Evolutionary conservation across 2,329 filamentous ascomycete species (phyloP), one percentile per base, ranked within the genome.

Genomic region (Pseudogymnoascus sp.): DNA sequence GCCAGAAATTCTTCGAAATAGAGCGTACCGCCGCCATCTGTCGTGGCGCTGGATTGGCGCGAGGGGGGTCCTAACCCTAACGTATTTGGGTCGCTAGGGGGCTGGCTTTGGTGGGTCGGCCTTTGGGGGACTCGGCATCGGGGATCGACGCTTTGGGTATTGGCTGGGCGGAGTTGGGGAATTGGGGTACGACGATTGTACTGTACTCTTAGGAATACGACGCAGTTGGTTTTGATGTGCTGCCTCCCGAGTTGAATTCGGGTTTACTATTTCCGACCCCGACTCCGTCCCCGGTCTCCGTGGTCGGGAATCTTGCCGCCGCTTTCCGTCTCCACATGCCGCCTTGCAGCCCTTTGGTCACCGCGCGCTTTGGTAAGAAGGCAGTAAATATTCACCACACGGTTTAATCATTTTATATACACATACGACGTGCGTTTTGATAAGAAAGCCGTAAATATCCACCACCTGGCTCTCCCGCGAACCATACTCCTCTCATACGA

Each of bases 1-100:
- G 15, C 15, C 47, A 33, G 25, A 53, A 53, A 53, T 53, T 53
- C 47, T 53, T 53, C 47, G 47, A 53, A 53, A 53, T 53, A 53
- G 47, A 53, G 28, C 28, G 4, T 33, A 53, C 47, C 15, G 43
- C 43, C 43, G n/a, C 47, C 47, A 9, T 33, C 3, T 53, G 5
- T 53, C 47, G 47, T 8, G 47, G 47, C 8, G 11, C 47, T 30
- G 15, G 15, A 20, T 7, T 53, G 28, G 15, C 47, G 28, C 47
- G 3, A 37, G 9, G 11, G 43, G 28, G 47, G 14, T 47, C 7
- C 9, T 11, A 53, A 53, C 47, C 47, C 47, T 53, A 53, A 33
- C 47, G 25, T 33, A 53, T 18, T 33, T 12, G 20, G 39, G n/a
- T 15, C 41, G 22, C 14, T 28, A 15, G 41, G 14, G 20, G 11